These are phyloP conservation scores for Stygiomarasmius scandens DNA, from an alignment of 1,284 basidiomycete genomes.

Conservation along the genomic window DNA sequence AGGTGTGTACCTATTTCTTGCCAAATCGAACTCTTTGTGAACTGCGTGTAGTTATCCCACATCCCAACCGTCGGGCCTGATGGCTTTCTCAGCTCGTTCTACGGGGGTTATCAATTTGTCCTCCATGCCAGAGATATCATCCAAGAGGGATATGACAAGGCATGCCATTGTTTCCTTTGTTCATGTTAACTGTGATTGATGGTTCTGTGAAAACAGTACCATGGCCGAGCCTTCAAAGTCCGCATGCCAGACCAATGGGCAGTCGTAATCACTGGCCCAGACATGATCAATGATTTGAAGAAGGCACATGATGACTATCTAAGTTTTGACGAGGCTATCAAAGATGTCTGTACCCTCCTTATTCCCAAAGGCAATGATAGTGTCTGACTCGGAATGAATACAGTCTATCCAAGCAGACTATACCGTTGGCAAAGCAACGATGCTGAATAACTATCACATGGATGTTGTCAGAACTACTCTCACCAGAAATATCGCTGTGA, in stretches of 20 bases:
- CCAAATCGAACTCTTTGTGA: no score
- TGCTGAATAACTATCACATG: constrained; percentile 20
- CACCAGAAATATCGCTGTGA: background rate
- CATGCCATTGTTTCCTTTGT: background rate
- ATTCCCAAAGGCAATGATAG: background rate
- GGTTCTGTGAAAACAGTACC: background rate
- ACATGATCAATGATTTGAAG: constrained; percentile 38
- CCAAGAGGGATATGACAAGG: constrained; percentile 3
- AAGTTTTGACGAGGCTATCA: constrained; percentile 29
- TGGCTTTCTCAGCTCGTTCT: background rate
- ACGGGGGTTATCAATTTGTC: background rate
- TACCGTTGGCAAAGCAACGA: constrained; percentile 1
- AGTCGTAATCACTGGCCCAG: constrained; percentile 18
- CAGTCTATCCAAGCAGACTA: constrained; percentile 11
- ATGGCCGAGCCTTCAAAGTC: background rate
- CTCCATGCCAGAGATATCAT: background rate
- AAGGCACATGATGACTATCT: constrained; percentile 35
- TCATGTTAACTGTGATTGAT: background rate
- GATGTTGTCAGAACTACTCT: constrained; percentile 22
- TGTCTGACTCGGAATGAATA: background rate
- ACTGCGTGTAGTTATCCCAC: background rate
- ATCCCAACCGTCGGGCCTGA: constrained; percentile 1
- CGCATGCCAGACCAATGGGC: background rate
- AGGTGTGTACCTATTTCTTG: background rate
- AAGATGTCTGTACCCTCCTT: constrained; percentile 23